A percentile compares a stretch with the other conserved stretches of the same genome.
These are phyloP conservation scores for Fusarium avenaceum DNA, from an alignment of 2,329 filamentous ascomycete species.

Conservation along the genomic window DNA sequence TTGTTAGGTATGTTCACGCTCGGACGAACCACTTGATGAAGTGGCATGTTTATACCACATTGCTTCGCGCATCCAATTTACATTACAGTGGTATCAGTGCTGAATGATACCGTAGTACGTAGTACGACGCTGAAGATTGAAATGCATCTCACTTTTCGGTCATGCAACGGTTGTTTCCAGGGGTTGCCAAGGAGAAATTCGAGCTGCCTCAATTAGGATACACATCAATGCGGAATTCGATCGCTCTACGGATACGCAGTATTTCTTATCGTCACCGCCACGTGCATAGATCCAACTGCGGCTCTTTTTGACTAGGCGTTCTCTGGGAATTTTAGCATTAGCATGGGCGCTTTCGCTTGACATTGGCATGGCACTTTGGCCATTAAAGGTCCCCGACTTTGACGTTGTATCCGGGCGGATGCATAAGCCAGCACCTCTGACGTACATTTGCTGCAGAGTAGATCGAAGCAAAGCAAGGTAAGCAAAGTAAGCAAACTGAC, in stretches of 20 bases:
- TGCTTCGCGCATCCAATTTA: constrained; percentile 16
- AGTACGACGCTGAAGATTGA: not conserved
- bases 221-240: constrained; percentile 34
- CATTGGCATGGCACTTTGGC: constrained; percentile 27
- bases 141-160: not conserved
- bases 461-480: not conserved
- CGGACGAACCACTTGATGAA: not conserved
- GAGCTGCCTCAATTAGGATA: constrained; percentile 40
- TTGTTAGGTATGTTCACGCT: too few relatives aligned
- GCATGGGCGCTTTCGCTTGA: constrained; percentile 3
- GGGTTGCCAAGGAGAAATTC: constrained; percentile 37
- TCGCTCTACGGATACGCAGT: not conserved
- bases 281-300: constrained; percentile 44
- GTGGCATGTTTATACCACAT: constrained; percentile 34
- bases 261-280: constrained; percentile 34
- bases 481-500: not conserved
- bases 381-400: constrained; percentile 31
- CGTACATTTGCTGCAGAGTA: constrained; percentile 5
- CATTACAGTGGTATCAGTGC: constrained; percentile 1
- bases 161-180: constrained; percentile 6
- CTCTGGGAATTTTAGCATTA: constrained; percentile 1
- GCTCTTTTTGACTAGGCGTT: constrained; percentile 31
- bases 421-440: constrained; percentile 22
- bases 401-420: constrained; percentile 30
- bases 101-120: not conserved